Evolutionary conservation across 1,284 basidiomycete genomes (phyloP), one percentile per base, ranked within the genome.

Genomic region (Pisolithus thermaeus): DNA sequence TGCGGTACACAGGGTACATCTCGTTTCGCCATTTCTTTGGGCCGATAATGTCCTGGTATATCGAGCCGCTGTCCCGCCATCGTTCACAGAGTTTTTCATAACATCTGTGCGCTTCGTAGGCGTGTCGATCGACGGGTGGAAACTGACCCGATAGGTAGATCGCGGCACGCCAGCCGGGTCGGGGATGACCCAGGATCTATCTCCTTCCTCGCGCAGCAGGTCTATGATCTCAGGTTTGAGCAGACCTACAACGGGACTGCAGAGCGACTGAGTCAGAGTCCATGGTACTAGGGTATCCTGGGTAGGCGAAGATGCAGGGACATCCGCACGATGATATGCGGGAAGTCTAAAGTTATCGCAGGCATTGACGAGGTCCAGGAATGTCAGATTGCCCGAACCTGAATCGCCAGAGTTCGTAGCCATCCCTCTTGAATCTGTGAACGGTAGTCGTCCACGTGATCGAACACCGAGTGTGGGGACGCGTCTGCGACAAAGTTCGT

Each of bases 21-120:
- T 97, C 93, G 50, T 79, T 73, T 47, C 93, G 75, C 93, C 94
- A 97, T 52, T 92, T 82, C 46, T 68, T 74, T 3, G 81, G 81
- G 7, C 87, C 85, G 62, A 90, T 87, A 36, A 84, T 74, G 52
- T 81, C 76, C 12, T 76, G 61, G 58, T 85, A 89, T 22, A 80
- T 59, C 16, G 46, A 52, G 3, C 76, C 80, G 5, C 64, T 69
- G 59, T 87, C 83, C 47, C 84, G 77, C 88, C 89, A 90, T 39
- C 79, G 74, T 61, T 81, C 77, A 62, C 83, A 86, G 20, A 87
- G 64, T 55, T 77, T 78, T 73, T 75, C 72, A 90, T 77, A 7
- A 74, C 78, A 2, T 66, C 69, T 12, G 80, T 84, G 40, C 88
- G 79, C 57, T 78, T 79, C 12, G 68, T 63, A 3, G 79, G 77